These are phyloP conservation scores for Eragrostis curvula DNA, from an alignment of 176 grass and related monocot genomes.

Conservation along the genomic window DNA sequence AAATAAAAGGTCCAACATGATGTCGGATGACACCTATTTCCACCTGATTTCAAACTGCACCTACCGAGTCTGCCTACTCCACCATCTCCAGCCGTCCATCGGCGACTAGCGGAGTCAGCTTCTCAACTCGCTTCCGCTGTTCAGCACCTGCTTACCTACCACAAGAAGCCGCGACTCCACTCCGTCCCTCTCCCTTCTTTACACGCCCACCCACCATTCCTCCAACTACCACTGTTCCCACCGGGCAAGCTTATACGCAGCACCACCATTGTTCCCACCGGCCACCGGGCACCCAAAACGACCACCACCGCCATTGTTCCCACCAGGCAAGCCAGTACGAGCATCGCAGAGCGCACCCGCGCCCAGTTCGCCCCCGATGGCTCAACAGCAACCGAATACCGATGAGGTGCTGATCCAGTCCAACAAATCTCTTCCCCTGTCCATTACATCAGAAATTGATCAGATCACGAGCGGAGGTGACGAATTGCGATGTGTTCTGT, in stretches of 20 bases:
- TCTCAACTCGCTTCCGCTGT: too few species aligned
- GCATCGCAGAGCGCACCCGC: background rate
- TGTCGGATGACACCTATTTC: too few species aligned
- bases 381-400: conserved; percentile 44
- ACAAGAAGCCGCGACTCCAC: too few species aligned
- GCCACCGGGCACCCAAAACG: too few species aligned
- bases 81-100: too few species aligned
- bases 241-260: too few species aligned
- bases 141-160: too few species aligned
- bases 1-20: too few species aligned
- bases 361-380: conserved; percentile 38
- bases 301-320: background rate
- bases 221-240: background rate
- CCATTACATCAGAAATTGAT: background rate
- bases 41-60: too few species aligned
- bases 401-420: conserved; percentile 52
- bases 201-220: background rate
- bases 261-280: conserved; percentile 2
- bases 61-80: too few species aligned
- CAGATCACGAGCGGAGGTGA: background rate
- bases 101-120: too few species aligned
- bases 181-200: too few species aligned
- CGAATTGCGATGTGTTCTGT: background rate
- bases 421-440: background rate
- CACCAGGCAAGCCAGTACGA: background rate